phyloP scores from a whole-genome alignment of 2,329 filamentous ascomycete species.

The Ampelomyces quisqualis region DNA sequence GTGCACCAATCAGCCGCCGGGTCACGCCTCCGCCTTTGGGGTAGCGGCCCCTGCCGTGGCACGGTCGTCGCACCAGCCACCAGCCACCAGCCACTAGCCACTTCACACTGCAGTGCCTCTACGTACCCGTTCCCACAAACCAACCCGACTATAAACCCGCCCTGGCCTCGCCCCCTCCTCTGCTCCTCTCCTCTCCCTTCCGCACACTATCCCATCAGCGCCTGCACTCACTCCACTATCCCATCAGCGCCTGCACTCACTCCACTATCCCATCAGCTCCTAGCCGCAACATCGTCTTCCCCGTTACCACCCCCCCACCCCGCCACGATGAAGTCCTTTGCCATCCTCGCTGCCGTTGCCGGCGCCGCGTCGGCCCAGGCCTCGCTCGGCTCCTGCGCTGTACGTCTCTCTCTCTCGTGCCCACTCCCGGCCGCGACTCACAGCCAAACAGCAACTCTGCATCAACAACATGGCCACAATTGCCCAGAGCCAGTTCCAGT shows the following conservation, averaged over 20 bases:
- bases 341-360: constrained; percentile 39
- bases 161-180: constrained; percentile 2
- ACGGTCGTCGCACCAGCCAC: too few relatives aligned
- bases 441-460: constrained; percentile 40
- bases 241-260: constrained; percentile 1
- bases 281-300: constrained; percentile 20
- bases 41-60: too few relatives aligned
- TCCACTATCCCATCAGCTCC: constrained; percentile 12
- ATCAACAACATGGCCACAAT: constrained; percentile 51
- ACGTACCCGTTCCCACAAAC: too few relatives aligned
- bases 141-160: constrained; percentile 29
- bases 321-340: constrained; percentile 44
- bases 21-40: too few relatives aligned
- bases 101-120: too few relatives aligned
- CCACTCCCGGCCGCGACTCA: constrained; percentile 9
- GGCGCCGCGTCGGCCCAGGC: constrained; percentile 40
- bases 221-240: constrained; percentile 1
- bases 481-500: constrained; percentile 45
- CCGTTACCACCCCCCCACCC: constrained; percentile 9
- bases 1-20: too few relatives aligned
- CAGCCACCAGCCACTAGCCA: constrained; percentile 20
- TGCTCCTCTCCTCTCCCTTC: constrained; percentile 5
- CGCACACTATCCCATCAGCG: constrained; percentile 8
- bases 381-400: constrained; percentile 36
- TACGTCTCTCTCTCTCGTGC: constrained; percentile 26